Conservation (phyloP, 1,284 basidiomycete genomes). For the Melampsora medusae region DNA sequence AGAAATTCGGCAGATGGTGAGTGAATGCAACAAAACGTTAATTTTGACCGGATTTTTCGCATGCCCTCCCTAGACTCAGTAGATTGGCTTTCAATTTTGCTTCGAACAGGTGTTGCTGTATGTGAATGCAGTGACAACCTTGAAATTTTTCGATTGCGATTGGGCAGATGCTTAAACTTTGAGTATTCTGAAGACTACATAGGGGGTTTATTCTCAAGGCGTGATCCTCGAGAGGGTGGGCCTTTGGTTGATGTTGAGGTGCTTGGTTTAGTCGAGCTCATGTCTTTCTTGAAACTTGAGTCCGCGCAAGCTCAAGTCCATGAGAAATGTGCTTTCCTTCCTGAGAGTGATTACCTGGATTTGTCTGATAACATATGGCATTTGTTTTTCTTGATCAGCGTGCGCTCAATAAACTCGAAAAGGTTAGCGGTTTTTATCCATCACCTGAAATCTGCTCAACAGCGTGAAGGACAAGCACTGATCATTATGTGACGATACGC, state of each 20-base stretch:
- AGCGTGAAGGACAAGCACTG: no score
- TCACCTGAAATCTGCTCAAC: not conserved
- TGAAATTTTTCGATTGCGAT: slow-evolving; percentile 35
- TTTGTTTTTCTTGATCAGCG: not conserved
- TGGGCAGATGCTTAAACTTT: slow-evolving; percentile 42
- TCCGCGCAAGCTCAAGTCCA: not conserved
- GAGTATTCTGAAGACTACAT: slow-evolving; percentile 45
- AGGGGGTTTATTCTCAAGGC: slow-evolving; percentile 35
- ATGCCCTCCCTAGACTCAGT: no score
- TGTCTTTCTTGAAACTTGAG: not conserved
- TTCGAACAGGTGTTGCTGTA: slow-evolving; percentile 35
- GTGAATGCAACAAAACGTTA: not conserved
- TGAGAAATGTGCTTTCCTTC: no score
- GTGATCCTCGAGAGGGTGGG: slow-evolving; percentile 41
- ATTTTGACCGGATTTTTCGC: no score
- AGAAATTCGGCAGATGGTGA: slow-evolving; percentile 41
- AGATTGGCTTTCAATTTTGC: not conserved
- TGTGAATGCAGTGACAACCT: slow-evolving; percentile 44
- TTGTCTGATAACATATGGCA: not conserved
- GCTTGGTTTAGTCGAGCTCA: not conserved
- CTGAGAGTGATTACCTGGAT: not conserved
- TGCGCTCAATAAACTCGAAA: slow-evolving; percentile 42
- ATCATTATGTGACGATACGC: no score
- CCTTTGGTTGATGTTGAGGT: slow-evolving; percentile 45
- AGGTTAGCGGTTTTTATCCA: slow-evolving; percentile 12